Conservation (phyloP, 164 flowering plant genomes). For the Chimonanthus praecox region DNA sequence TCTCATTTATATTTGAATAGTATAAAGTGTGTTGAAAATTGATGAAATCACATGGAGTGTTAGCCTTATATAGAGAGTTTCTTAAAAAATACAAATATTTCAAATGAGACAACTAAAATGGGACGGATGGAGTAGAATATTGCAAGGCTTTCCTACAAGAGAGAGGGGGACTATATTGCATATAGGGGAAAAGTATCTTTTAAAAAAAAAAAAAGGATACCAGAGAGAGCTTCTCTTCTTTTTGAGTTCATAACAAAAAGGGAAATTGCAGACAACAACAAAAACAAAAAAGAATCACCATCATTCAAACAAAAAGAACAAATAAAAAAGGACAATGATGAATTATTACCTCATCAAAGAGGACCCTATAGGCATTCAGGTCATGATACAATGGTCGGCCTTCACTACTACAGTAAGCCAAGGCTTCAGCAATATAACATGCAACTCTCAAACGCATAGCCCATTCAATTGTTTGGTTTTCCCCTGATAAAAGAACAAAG, state of each 20-base stretch:
- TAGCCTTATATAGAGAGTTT: no score
- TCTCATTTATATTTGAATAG: no score
- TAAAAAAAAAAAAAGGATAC: neutral
- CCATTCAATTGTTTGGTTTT: conserved; percentile 94
- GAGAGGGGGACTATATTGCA: neutral
- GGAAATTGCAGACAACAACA: neutral
- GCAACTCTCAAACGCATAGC: conserved; percentile 96
- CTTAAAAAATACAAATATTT: no score
- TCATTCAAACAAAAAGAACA: neutral
- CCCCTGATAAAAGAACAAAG: conserved; percentile 54
- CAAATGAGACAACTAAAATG: no score
- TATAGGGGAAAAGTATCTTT: neutral
- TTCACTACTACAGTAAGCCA: conserved; percentile 73
- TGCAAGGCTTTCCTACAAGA: no score
- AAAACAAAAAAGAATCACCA: neutral
- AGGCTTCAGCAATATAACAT: conserved; percentile 81
- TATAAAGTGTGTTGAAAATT: no score
- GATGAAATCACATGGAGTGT: no score
- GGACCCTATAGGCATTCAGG: conserved; percentile 92
- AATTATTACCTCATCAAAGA: conserved; percentile 80
- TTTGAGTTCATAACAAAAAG: no score
- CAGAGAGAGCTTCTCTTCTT: neutral
- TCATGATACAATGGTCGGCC: conserved; percentile 90
- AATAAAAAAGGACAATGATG: neutral
- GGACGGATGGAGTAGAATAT: no score